Evolutionary conservation across 2,329 filamentous ascomycete genomes (phyloP).

Genomic region (Venturia pyrina): DNA sequence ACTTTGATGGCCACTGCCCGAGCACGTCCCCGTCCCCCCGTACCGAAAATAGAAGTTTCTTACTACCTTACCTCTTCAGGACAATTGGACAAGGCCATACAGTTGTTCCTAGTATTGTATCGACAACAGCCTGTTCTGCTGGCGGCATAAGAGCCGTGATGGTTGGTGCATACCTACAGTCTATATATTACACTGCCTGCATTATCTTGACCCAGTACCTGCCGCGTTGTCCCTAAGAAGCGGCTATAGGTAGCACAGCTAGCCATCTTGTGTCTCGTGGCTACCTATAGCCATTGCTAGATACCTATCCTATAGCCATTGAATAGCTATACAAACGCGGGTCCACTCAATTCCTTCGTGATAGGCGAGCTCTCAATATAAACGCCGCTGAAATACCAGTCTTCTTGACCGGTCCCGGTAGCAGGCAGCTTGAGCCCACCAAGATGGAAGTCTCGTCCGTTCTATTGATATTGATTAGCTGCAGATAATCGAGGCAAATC

Average conservation of each 20-base stretch:
- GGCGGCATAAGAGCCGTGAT: not conserved
- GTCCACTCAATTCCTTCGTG: constrained; percentile 29
- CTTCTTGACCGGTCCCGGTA: constrained; percentile 44
- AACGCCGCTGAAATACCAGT: constrained; percentile 63
- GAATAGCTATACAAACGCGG: constrained; percentile 15
- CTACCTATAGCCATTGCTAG: too few species aligned
- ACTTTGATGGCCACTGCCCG: not conserved
- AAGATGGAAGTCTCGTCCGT: constrained; percentile 64
- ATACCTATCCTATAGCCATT: too few species aligned
- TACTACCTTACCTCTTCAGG: not conserved
- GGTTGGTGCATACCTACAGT: not conserved
- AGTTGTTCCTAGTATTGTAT: not conserved
- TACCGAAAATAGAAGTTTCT: not conserved
- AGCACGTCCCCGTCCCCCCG: not conserved
- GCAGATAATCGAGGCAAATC: not conserved
- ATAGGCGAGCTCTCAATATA: constrained; percentile 54
- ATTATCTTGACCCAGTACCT: not conserved
- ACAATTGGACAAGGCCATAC: not conserved
- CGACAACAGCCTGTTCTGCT: not conserved
- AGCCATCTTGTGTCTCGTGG: not conserved
- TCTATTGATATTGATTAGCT: constrained; percentile 22
- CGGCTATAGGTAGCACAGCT: not conserved
- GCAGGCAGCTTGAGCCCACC: constrained; percentile 57
- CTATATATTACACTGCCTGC: not conserved
- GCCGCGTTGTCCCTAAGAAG: not conserved